Evolutionary conservation across 2,329 filamentous ascomycete species (phyloP), one percentile per base, ranked within the genome.

Genomic region (Trematosphaeria pertusa): DNA sequence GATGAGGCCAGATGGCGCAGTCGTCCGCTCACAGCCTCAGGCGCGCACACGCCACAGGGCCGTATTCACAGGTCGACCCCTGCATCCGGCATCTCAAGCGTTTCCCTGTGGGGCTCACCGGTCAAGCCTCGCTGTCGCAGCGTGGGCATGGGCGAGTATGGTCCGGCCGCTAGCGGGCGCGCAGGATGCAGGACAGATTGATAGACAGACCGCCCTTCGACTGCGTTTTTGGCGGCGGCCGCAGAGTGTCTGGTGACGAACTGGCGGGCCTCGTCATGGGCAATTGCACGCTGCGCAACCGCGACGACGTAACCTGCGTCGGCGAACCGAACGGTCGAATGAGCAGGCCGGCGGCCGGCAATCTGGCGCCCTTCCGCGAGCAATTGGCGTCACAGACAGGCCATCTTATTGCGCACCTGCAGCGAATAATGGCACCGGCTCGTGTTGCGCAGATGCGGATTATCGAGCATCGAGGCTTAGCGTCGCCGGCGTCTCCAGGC

Each of bases 381-480:
- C 44, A 26, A 43, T 38, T 48, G 47, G 56, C 51, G 58, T 58
- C 46, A 49, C 43, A 55, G 48, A 28, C 43, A 33, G 40, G 43
- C 40, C 43, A 32, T 41, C 43, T 40, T 50, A 42, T 60, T 56
- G 47, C 49, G 34, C 39, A 26, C 28, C 44, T 47, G 48, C 52
- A 54, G 55, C 63, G 61, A 65, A 64, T 61, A 50, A 51, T 53
- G 36, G 44, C 43, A 33, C 37, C 28, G 19, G 26, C 33, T 59
- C 56, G 54, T 47, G 49, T 43, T 56, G 45, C 54, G 50, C 57
- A 49, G 46, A 41, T 50, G 52, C 57, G 48, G 47, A 46, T 54
- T 55, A 55, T 56, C 36, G 50, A 52, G 36, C 39, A 18, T 47
- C 46, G 49, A 41, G 56, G 56, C 58, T 61, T 62, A 60, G 61